Evolutionary conservation across 2,329 filamentous ascomycete species (phyloP).

Genomic region (Colletotrichum filicis): DNA sequence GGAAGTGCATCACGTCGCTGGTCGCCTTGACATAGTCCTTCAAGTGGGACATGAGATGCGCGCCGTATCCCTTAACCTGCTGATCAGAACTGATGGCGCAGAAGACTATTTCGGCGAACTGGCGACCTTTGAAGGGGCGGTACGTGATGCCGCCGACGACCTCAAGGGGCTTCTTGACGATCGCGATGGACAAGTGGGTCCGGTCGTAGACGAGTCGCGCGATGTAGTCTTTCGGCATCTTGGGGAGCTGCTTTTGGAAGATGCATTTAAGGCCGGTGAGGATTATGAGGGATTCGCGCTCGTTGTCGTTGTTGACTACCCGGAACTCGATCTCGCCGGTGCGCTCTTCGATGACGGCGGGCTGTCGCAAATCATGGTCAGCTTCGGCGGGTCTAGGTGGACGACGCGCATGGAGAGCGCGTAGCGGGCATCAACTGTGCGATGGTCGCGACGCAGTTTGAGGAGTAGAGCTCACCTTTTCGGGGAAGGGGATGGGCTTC

Average conservation of each 20-base stretch:
- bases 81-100: conserved; percentile 98
- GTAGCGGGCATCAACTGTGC: background rate
- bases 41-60: conserved; percentile 96
- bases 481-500: conserved; percentile 84
- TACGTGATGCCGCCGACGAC: conserved; percentile 98
- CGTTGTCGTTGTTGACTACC: conserved; percentile 96
- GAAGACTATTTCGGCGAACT: conserved; percentile 98
- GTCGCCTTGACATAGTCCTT: conserved; percentile 99
- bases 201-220: conserved; percentile 97
- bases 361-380: conserved; percentile 56
- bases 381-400: conserved; percentile 11
- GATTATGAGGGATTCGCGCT: conserved; percentile 89
- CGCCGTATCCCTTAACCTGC: conserved; percentile 98
- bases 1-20: conserved; percentile 96
- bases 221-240: conserved; percentile 99
- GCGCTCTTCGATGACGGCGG: conserved; percentile 92
- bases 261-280: conserved; percentile 96
- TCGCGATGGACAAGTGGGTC: conserved; percentile 95
- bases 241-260: conserved; percentile 97
- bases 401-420: background rate
- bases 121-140: conserved; percentile 88
- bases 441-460: background rate
- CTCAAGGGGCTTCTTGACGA: conserved; percentile 95
- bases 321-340: conserved; percentile 96
- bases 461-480: conserved; percentile 70